Base-by-base conservation (phyloP, 148 eudicot species). In the Silene conica region DNA sequence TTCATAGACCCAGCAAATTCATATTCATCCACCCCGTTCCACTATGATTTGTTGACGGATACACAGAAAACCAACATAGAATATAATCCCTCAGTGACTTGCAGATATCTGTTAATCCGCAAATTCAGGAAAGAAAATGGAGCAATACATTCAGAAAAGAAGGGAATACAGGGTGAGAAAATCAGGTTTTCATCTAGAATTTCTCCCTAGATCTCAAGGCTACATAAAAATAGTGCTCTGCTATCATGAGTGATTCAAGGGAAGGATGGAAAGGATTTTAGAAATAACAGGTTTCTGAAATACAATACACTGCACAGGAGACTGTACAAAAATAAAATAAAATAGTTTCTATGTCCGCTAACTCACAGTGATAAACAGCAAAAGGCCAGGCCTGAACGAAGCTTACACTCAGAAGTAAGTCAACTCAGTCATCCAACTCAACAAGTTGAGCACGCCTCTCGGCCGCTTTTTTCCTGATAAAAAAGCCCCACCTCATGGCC, bases 401-500 rank as follows among this genome's bases (percentile, higher is more conserved):
- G 45, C 67, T 41, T 76, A 76, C 69, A 50, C 31, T 22, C 73
- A 16, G 73, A 18, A 0, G 7, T 18, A 5, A 16, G 38, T 18
- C 31, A 52, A 34, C 57, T 79, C 66, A 85, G 55, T 89, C 90
- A 68, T 89, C 96, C 21, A 90, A 55, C 82, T 90, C 88, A n/a
- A 86, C 93, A 74, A 90, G 79, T 77, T 85, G 92, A 18, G 98
- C 98, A 52, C 96, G 87, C 61, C 96, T 87, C 79, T 93, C 96
- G 19, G 98, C 98, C 2, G 96, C 98, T 76, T 93, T 93, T 72
- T 93, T 93, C 88, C 98, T 77, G 54, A 93, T 77, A 56, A 93
- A 93, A 70, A 90, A 89, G 19, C 97, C 98, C 98, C 98, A 93
- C 82, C 98, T 85, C 96, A 93, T 87, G 8, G 96, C 98, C 0